phyloP scores from a whole-genome alignment of 129 eudicot species.

The Apium graveolens region DNA sequence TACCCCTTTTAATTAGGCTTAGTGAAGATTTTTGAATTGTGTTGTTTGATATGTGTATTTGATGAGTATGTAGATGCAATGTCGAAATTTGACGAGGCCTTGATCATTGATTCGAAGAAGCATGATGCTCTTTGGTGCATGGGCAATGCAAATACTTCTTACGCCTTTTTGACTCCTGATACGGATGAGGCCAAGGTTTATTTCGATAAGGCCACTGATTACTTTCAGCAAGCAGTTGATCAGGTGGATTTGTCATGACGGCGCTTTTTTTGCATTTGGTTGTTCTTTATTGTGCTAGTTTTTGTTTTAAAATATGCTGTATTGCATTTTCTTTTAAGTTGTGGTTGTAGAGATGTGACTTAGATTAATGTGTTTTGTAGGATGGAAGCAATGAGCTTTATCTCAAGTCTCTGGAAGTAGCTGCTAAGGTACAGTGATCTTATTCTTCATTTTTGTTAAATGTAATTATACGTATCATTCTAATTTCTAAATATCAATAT shows the following conservation, averaged over 20 bases:
- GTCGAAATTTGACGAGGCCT: slow-evolving; percentile 72
- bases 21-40: background rate
- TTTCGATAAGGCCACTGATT: slow-evolving; percentile 62
- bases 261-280: background rate
- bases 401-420: slow-evolving; percentile 72
- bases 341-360: background rate
- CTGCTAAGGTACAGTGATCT: slow-evolving; percentile 50
- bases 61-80: slow-evolving; percentile 49
- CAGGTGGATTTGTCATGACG: slow-evolving; percentile 33
- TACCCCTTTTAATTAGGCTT: background rate
- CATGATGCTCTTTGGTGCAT: slow-evolving; percentile 87
- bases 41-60: background rate
- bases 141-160: slow-evolving; percentile 84
- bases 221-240: slow-evolving; percentile 65
- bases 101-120: slow-evolving; percentile 51
- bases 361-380: slow-evolving; percentile 30
- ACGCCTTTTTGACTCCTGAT: slow-evolving; percentile 72
- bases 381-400: slow-evolving; percentile 77
- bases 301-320: background rate
- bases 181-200: slow-evolving; percentile 56
- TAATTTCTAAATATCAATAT: background rate
- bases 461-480: background rate
- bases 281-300: background rate
- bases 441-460: background rate
- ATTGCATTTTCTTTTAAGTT: background rate